Percentiles rank a stretch among this genome's conserved stretches.
These are phyloP conservation scores for Ophiostoma populinum DNA, from an alignment of 2,329 filamentous ascomycete species.

Conservation along the genomic window DNA sequence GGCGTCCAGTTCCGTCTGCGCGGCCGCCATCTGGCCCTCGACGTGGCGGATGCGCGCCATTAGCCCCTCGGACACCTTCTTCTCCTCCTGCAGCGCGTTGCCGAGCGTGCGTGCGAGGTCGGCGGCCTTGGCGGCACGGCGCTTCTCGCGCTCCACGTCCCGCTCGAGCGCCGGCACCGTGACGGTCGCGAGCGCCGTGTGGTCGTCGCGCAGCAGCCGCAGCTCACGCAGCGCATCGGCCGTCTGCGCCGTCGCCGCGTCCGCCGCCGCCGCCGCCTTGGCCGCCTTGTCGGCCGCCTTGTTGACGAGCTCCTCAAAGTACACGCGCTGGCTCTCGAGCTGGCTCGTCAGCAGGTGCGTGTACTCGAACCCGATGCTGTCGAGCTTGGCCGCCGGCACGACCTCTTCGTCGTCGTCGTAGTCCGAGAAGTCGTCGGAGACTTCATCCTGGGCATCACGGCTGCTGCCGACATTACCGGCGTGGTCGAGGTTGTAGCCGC, in stretches of 20 bases:
- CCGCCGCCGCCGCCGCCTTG: conserved; percentile 50
- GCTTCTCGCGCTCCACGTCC: conserved; percentile 50
- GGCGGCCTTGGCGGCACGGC: conserved; percentile 53
- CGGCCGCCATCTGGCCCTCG: conserved; percentile 39
- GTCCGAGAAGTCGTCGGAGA: conserved; percentile 4
- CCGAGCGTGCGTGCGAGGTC: conserved; percentile 59
- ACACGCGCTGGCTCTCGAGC: conserved; percentile 78
- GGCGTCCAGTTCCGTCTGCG: conserved; percentile 38
- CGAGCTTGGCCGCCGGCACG: conserved; percentile 48
- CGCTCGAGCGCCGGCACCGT: conserved; percentile 54
- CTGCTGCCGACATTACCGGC: not conserved
- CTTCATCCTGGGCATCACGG: conserved; percentile 4
- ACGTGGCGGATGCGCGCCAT: conserved; percentile 68
- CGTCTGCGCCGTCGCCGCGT: conserved; percentile 37
- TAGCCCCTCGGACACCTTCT: conserved; percentile 63
- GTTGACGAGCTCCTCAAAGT: conserved; percentile 84
- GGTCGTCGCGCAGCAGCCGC: conserved; percentile 32
- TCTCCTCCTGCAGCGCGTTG: conserved; percentile 70
- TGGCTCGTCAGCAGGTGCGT: conserved; percentile 86
- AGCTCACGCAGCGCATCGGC: conserved; percentile 33
- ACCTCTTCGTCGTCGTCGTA: conserved; percentile 34
- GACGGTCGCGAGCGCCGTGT: conserved; percentile 32
- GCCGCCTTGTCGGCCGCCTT: conserved; percentile 81
- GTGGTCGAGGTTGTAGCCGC: not conserved
- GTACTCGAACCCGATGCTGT: conserved; percentile 81